A percentile compares a stretch with the other conserved stretches of the same genome.
phyloP scores from a whole-genome alignment of 2,329 filamentous ascomycete genomes.

The Fusarium duplospermum region DNA sequence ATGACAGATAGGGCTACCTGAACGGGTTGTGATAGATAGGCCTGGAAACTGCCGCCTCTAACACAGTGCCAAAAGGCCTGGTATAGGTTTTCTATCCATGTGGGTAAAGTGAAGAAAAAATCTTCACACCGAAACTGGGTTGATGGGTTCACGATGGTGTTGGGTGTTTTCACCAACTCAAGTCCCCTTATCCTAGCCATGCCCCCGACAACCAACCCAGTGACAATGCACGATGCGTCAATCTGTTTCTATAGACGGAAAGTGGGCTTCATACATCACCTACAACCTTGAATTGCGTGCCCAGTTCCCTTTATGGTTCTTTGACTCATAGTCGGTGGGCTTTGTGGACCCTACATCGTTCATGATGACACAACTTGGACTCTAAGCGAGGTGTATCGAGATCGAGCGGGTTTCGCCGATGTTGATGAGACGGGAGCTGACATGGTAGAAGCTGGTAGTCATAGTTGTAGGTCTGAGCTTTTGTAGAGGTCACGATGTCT shows the following conservation, averaged over 20 bases:
- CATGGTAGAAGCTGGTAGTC: background rate
- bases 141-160: conserved; percentile 23
- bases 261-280: conserved; percentile 20
- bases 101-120: conserved; percentile 13
- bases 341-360: background rate
- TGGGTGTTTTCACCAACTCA: conserved; percentile 1
- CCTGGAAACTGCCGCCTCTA: background rate
- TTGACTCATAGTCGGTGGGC: conserved; percentile 1
- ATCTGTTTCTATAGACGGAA: conserved; percentile 20
- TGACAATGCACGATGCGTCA: conserved; percentile 13
- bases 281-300: background rate
- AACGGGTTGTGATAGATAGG: background rate
- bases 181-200: background rate
- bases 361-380: background rate
- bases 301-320: background rate
- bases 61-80: conserved; percentile 5
- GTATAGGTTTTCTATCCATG: background rate
- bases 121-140: conserved; percentile 11
- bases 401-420: background rate
- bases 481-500: background rate
- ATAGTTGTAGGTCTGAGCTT: background rate
- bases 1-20: conserved; percentile 7
- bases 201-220: conserved; percentile 1
- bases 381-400: background rate
- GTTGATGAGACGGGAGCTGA: background rate